Percentiles rank a stretch among this genome's conserved stretches.
Conservation (phyloP, 169 alveolate genomes). For the Babesia bovis region DNA sequence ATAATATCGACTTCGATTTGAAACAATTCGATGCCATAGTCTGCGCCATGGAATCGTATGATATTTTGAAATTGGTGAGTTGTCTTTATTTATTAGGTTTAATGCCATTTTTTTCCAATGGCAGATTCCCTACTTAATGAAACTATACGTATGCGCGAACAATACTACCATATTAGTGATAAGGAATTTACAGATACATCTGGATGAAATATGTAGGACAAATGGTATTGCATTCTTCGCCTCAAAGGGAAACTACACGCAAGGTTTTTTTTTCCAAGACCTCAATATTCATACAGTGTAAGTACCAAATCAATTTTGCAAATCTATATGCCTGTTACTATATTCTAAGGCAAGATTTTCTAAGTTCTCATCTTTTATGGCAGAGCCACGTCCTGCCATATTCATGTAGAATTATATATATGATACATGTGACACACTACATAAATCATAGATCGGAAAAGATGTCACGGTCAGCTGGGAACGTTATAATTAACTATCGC, state of each 20-base stretch:
- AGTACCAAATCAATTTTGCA: slow-evolving; percentile 4
- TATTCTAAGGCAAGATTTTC: too few species aligned
- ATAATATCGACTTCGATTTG: slow-evolving; percentile 24
- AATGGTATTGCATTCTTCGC: slow-evolving; percentile 67
- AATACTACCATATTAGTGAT: too few species aligned
- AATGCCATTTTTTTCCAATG: too few species aligned
- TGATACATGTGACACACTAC: not conserved
- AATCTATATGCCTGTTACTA: slow-evolving; percentile 28
- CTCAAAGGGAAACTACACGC: slow-evolving; percentile 64
- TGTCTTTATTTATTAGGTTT: too few species aligned
- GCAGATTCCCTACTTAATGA: too few species aligned
- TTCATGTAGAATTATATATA: too few species aligned
- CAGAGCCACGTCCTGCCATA: too few species aligned
- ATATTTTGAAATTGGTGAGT: slow-evolving; percentile 67
- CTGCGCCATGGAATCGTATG: slow-evolving; percentile 65
- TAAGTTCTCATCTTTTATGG: too few species aligned
- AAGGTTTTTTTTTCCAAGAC: slow-evolving; percentile 72
- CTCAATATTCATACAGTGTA: slow-evolving; percentile 68
- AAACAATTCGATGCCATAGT: slow-evolving; percentile 47
- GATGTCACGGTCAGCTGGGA: slow-evolving; percentile 26
- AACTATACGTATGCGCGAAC: too few species aligned
- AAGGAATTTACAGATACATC: slow-evolving; percentile 13
- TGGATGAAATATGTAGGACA: slow-evolving; percentile 57
- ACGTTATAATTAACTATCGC: slow-evolving; percentile 62
- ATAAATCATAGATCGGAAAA: slow-evolving; percentile 29